Evolutionary conservation across 495 filamentous ascomycete genomes (phyloP).

Genomic region (Achaetomiella virescens): DNA sequence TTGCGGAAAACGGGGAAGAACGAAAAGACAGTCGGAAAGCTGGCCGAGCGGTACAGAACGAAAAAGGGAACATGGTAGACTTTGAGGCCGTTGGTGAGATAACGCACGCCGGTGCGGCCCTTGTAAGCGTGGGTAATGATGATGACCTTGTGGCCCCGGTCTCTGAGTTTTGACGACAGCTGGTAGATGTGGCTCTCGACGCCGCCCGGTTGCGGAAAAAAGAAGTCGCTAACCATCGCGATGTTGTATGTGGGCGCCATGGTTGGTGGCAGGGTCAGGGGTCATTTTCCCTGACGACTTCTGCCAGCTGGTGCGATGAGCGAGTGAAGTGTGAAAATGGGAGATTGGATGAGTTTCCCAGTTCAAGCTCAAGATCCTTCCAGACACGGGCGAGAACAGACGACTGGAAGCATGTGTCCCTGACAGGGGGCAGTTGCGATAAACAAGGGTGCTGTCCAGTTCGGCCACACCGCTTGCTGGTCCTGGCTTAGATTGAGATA

Average conservation of each 20-base stretch:
- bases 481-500: not conserved
- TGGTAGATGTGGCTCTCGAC: constrained; percentile 99
- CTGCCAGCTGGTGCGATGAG: not conserved
- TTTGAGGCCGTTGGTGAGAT: constrained; percentile 95
- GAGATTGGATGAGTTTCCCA: not conserved
- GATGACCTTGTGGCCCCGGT: constrained; percentile 95
- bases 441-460: not conserved
- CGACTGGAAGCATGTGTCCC: not conserved
- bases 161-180: constrained; percentile 88
- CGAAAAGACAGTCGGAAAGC: constrained; percentile 96
- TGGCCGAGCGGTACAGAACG: constrained; percentile 87
- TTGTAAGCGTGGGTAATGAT: constrained; percentile 97
- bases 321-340: not conserved
- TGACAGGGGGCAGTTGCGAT: not conserved
- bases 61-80: constrained; percentile 96
- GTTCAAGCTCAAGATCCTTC: not conserved
- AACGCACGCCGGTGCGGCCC: constrained; percentile 86
- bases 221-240: constrained; percentile 97
- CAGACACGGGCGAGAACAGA: too few species aligned
- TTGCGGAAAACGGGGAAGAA: constrained; percentile 97
- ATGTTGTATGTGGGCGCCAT: constrained; percentile 59
- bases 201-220: constrained; percentile 94
- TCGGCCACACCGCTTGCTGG: constrained; percentile 8
- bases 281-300: constrained; percentile 8
- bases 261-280: constrained; percentile 10